Evolutionary conservation across 2,329 filamentous ascomycete species (phyloP).

Genomic region (Cytospora paraplurivora): DNA sequence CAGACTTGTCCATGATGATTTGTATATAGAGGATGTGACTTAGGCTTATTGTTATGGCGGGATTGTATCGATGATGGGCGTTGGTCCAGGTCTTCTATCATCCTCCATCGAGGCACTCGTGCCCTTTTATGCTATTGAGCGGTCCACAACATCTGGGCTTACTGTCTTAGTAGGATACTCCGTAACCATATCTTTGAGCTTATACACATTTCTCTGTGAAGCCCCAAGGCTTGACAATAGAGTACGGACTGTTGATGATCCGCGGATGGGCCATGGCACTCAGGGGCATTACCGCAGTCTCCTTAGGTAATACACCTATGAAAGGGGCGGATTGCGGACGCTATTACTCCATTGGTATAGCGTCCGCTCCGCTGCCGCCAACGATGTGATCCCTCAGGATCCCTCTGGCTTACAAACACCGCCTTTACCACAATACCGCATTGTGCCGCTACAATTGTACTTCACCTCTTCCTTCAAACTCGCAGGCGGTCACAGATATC

Average conservation of each 20-base stretch:
- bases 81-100: no score
- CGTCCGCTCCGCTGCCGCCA: conserved; percentile 2
- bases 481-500: background rate
- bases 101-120: no score
- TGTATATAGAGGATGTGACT: background rate
- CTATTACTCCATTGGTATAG: conserved; percentile 10
- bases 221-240: no score
- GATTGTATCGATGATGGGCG: no score
- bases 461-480: background rate
- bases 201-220: no score
- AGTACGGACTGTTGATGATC: no score
- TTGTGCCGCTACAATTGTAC: background rate
- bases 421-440: background rate
- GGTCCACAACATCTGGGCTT: no score
- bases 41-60: background rate
- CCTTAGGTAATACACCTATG: background rate
- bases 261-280: no score
- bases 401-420: background rate
- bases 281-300: no score
- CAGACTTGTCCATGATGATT: background rate
- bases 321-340: conserved; percentile 2
- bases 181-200: no score
- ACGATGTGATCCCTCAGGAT: background rate
- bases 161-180: no score
- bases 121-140: no score